Base-by-base conservation (phyloP, 352 stramenopile species). In the Phytopythium montanum region DNA sequence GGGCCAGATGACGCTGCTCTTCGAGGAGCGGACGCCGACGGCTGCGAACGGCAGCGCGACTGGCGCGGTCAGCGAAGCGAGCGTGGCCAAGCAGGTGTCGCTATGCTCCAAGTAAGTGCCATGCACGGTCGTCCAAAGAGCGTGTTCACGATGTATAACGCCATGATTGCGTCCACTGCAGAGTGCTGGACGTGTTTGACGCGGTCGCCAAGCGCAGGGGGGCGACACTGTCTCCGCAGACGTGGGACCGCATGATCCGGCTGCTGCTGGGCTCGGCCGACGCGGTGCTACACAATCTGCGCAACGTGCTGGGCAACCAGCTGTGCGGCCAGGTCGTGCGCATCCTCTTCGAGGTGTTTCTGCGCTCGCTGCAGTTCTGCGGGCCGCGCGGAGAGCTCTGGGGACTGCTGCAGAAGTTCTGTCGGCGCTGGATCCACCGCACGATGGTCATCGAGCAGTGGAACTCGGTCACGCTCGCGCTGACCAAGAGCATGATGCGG, bases 401-500 rank as follows among this genome's bases (percentile, higher is more conserved):
- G 84, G 81, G 77, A 44, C 54, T 95, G 38, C 53, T 95, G 55
- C 84, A 93, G 52, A 95, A 93, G 53, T 95, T 95, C 56, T 95
- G 85, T 48, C 79, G 86, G 0, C 81, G 86, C 9, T 94, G 86
- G 86, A 92, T 92, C 51, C 86, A 95, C 51, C 82, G 86, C n/a
- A 70, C 76, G 9, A 50, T 90, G n/a, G 86, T 95, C 21, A 88
- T 95, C 16, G 86, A 95, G 65, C 86, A 95, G 61, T 95, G 86
- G 86, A 94, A 95, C 51, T 70, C 73, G 8, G 72, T 83, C 16
- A 89, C 82, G 28, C 57, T 92, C 19, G 86, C 84, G 50, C 70
- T 95, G 49, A 93, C 86, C 18, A 75, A 75, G 45, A 87, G 64
- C 49, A 62, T 95, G 34, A 90, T 95, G 76, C 73, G 72, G 19